Evolutionary conservation across 768 basidiomycete species (phyloP), one percentile per base, ranked within the genome.

Genomic region (Chalciporus pseudorubinellus): DNA sequence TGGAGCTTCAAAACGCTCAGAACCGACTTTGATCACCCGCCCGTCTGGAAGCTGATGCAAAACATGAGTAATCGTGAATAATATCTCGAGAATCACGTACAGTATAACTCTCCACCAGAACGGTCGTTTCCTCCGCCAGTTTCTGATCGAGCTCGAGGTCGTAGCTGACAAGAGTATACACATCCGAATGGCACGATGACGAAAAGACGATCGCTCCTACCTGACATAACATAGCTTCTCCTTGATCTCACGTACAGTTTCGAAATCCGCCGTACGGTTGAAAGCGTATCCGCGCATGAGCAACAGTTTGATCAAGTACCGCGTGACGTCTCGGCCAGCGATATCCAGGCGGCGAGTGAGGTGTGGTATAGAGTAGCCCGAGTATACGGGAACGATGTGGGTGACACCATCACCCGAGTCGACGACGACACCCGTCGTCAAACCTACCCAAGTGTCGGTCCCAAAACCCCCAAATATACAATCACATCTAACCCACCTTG

Each of bases 261-360:
- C 97, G 63, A 99, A 99, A 74, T 99, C 97, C 22, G 97, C 97
- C 3, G 97, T 99, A 36, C 97, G 85, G 73, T 99, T 98, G 81
- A 99, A 98, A 1, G 97, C 97, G 70, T 99, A 98, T n/a, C 97
- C 97, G n/a, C 95, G 85, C 95, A 98, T 98, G 60, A 98, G 83
- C 29, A 99, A 78, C n/a, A 99, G 80, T 74, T 98, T 99, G 82
- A 99, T 99, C 71, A 99, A 77, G 72, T 99, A 99, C 62, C 94
- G 85, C 41, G 97, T 99, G 42, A 99, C 97, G 68, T 99, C 97
- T 58, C 97, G 85, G 18, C 97, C 97, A 48, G 97, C 97, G 60
- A 99, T 98, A 65, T 99, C 97, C 53, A 99, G 77, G 55, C 97
- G 87, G 34, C 88, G 83, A 2, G 93, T 98, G 40, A 98, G 78